These are phyloP conservation scores for Paspalum vaginatum DNA, from an alignment of 176 grass and related monocot species.

Conservation along the genomic window DNA sequence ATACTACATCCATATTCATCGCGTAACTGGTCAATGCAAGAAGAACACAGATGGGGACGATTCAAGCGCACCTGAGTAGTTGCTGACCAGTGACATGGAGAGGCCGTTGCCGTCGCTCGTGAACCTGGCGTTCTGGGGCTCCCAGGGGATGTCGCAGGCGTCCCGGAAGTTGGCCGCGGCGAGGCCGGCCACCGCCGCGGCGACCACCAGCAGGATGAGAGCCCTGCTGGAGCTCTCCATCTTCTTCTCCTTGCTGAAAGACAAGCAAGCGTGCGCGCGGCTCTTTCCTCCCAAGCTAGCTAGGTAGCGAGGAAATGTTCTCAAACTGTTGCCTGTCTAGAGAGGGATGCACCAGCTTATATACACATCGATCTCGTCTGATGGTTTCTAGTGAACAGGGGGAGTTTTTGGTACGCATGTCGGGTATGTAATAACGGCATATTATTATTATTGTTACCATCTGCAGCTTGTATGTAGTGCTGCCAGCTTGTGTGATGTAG, in stretches of 20 bases:
- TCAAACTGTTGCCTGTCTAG: not conserved
- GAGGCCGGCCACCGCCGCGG: slow-evolving; percentile 7
- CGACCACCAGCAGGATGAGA: slow-evolving; percentile 7
- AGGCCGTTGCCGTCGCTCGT: slow-evolving; percentile 31
- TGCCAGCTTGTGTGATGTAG: slow-evolving; percentile 39
- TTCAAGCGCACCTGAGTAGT: slow-evolving; percentile 25
- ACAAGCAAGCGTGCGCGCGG: not conserved
- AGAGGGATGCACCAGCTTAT: slow-evolving; percentile 19
- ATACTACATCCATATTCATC: no score
- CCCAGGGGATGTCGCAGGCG: slow-evolving; percentile 50
- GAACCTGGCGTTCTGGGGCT: slow-evolving; percentile 48
- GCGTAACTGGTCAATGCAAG: no score
- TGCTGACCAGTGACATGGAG: slow-evolving; percentile 41
- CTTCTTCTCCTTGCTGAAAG: not conserved
- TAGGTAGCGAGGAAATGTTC: not conserved
- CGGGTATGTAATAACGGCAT: not conserved
- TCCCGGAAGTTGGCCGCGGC: slow-evolving; percentile 41
- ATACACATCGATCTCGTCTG: not conserved
- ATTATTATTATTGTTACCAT: not conserved
- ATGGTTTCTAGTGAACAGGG: not conserved
- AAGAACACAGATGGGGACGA: no score
- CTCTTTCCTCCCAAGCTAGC: no score
- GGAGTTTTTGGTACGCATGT: slow-evolving; percentile 30
- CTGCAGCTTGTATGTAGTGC: not conserved
- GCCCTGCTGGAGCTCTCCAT: slow-evolving; percentile 19